Base-by-base conservation (phyloP, 2,329 filamentous ascomycete genomes). In the Pleomassaria siparia region DNA sequence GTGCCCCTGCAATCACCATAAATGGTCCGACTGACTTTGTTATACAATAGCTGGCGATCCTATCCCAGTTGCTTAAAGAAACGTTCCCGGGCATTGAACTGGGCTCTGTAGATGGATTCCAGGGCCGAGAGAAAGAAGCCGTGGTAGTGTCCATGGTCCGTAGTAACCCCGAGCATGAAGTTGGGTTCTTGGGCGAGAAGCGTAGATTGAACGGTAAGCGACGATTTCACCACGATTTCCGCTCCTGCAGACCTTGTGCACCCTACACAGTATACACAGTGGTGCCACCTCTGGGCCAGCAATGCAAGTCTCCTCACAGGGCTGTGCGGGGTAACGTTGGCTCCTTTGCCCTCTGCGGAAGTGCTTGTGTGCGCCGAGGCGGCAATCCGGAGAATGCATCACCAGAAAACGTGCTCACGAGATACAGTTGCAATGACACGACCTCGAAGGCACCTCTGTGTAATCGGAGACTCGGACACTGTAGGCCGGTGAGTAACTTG, bases 61-160 rank as follows among this genome's bases (percentile, higher is more conserved):
- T 97, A 43, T 85, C 90, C 11, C 75, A 79, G 29, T 79, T 87
- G 55, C 79, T 99, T 41, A 94, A 92, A 66, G 88, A 94, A 50
- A 76, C 78, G 30, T 95, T 87, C 60, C 87, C 88, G 0, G 90
- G 87, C 11, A 84, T 99, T 42, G 94, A 99, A 70, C 78, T 99
- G n/a, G 94, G 94, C 26, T 96, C 90, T 61, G 89, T 99, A 2
- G 94, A 99, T 70, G 94, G 92, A 2, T 99, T 99, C 68, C 94
- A 99, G 71, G 94, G 94, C 26, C 84, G 94, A 15, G 94, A 99
- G 72, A 99, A 99, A 72, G 94, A 99, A 71, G 94, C 89, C 2
- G 86, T 99, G 13, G 81, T 99, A 30, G 86, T 99, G 43, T 95
- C 87, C 70, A 80, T 97, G n/a, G 94, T 99, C 47, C 81, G 94